Evolutionary conservation across 2,329 filamentous ascomycete genomes (phyloP).

Genomic region (Cladosporium sp.): DNA sequence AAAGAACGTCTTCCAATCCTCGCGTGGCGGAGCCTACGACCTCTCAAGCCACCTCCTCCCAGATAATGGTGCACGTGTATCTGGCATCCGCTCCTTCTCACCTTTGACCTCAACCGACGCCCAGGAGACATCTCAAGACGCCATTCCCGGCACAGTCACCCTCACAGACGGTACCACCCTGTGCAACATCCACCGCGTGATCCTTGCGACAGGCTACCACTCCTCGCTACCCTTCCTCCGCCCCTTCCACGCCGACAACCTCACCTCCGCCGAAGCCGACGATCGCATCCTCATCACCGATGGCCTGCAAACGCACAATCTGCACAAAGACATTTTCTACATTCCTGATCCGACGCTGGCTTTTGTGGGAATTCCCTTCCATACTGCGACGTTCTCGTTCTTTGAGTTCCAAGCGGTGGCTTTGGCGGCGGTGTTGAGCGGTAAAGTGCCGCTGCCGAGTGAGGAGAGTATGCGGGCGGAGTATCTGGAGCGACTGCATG

Average conservation of each 20-base stretch:
- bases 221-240: conserved; percentile 66
- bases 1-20: conserved; percentile 55
- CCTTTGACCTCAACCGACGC: conserved; percentile 24
- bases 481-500: conserved; percentile 40
- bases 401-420: conserved; percentile 71
- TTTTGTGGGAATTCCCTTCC: conserved; percentile 67
- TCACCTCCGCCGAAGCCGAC: conserved; percentile 50
- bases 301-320: conserved; percentile 64
- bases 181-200: conserved; percentile 60
- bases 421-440: conserved; percentile 59
- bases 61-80: conserved; percentile 54
- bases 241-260: conserved; percentile 52
- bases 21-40: conserved; percentile 63
- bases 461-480: conserved; percentile 47
- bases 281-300: conserved; percentile 63
- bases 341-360: conserved; percentile 65
- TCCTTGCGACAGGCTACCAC: conserved; percentile 70
- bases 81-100: conserved; percentile 53
- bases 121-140: not conserved
- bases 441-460: conserved; percentile 52
- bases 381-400: conserved; percentile 67
- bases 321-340: conserved; percentile 72
- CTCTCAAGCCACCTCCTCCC: conserved; percentile 58
- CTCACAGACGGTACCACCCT: conserved; percentile 58
- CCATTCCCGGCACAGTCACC: conserved; percentile 54